Evolutionary conservation across 2,329 filamentous ascomycete species (phyloP).

Genomic region (Colletotrichum liriopes): DNA sequence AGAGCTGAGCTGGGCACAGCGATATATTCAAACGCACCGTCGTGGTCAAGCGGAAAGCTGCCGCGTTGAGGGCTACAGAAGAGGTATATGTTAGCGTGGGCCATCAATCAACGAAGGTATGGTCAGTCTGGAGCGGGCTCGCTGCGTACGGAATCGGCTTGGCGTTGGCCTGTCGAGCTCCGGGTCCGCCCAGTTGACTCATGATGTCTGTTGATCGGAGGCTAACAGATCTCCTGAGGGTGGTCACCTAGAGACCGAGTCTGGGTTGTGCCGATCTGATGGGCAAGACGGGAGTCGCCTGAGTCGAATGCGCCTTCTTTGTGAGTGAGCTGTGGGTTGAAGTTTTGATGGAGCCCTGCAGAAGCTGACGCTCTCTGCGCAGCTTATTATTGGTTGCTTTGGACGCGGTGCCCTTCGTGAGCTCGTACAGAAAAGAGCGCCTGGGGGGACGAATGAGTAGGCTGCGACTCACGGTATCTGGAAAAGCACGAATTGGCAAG

Average conservation of each 20-base stretch:
- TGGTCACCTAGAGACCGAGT: neutral
- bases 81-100: slow-evolving; percentile 11
- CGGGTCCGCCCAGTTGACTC: slow-evolving; percentile 80
- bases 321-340: neutral
- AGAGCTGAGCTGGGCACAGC: neutral
- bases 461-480: neutral
- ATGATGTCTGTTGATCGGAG: slow-evolving; percentile 51
- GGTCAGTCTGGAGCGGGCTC: slow-evolving; percentile 4
- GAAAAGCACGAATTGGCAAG: neutral
- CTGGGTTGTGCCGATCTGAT: neutral
- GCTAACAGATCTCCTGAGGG: neutral
- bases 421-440: neutral
- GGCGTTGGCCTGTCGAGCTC: slow-evolving; percentile 73
- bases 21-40: slow-evolving; percentile 65
- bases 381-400: neutral
- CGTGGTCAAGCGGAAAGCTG: slow-evolving; percentile 96
- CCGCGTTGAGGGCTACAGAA: slow-evolving; percentile 84
- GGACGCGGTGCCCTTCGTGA: neutral
- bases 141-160: slow-evolving; percentile 79
- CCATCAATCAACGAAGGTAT: neutral
- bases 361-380: too few species aligned
- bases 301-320: neutral
- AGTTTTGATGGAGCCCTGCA: neutral
- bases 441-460: neutral
- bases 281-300: neutral